These are phyloP conservation scores for Xylaria hypoxylon DNA, from an alignment of 2,329 filamentous ascomycete species.

Conservation along the genomic window DNA sequence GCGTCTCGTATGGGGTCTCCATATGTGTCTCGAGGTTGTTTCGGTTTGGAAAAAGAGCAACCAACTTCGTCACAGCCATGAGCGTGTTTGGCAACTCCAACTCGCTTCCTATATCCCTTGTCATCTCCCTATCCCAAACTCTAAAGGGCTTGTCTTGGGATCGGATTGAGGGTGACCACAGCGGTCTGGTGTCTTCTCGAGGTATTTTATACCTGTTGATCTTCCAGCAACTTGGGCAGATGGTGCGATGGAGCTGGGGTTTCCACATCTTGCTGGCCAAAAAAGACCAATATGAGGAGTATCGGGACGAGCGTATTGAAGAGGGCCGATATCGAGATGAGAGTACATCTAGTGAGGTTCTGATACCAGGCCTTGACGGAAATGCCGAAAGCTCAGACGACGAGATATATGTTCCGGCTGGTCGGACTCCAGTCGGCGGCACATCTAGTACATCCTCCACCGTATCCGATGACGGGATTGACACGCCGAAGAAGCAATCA, in stretches of 20 bases:
- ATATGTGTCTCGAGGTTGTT: conserved; percentile 77
- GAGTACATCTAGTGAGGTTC: conserved; percentile 55
- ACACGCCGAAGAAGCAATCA: conserved; percentile 41
- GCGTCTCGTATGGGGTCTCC: conserved; percentile 85
- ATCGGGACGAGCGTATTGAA: conserved; percentile 65
- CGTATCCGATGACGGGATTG: conserved; percentile 62
- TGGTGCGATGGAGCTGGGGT: conserved; percentile 98
- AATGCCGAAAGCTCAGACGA: conserved; percentile 55
- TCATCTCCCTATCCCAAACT: conserved; percentile 93
- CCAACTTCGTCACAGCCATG: conserved; percentile 98
- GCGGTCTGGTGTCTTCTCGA: conserved; percentile 91
- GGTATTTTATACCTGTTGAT: conserved; percentile 96
- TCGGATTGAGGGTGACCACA: conserved; percentile 89
- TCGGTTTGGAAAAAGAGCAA: conserved; percentile 83
- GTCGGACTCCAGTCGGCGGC: conserved; percentile 65
- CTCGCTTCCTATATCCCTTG: conserved; percentile 94
- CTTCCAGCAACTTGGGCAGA: conserved; percentile 95
- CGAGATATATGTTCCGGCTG: conserved; percentile 66
- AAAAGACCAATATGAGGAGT: conserved; percentile 76
- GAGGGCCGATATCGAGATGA: conserved; percentile 70
- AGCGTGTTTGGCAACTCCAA: conserved; percentile 98
- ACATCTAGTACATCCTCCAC: conserved; percentile 63
- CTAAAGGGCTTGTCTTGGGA: conserved; percentile 94
- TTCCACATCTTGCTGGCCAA: conserved; percentile 95
- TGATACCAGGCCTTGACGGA: conserved; percentile 60